Percentiles rank a stretch among this genome's conserved stretches.
Evolutionary conservation across 768 basidiomycete genomes (phyloP).

Genomic region (Pholiota molesta): DNA sequence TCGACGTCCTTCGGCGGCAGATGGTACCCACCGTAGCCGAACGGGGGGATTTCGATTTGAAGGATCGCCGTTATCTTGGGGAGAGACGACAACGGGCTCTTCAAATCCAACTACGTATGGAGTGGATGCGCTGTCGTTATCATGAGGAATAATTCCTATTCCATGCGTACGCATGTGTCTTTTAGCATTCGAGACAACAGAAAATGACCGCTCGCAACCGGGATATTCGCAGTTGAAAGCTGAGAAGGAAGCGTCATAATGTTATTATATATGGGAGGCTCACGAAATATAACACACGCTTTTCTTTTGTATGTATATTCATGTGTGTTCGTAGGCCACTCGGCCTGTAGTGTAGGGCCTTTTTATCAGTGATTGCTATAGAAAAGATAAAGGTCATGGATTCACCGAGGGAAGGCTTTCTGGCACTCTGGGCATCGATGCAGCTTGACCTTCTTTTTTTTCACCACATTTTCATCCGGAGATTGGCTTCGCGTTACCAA

Average conservation of each 20-base stretch:
- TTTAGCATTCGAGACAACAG: constrained; percentile 67
- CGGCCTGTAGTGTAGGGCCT: constrained; percentile 23
- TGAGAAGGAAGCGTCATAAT: constrained; percentile 3
- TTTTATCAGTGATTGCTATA: background rate
- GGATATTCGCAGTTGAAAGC: constrained; percentile 48
- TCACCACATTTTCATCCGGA: constrained; percentile 22
- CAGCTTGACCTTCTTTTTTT: constrained; percentile 37
- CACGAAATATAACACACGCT: constrained; percentile 26
- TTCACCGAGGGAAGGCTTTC: constrained; percentile 36
- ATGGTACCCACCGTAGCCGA: constrained; percentile 14
- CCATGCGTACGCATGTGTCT: constrained; percentile 68
- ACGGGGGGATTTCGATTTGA: constrained; percentile 6
- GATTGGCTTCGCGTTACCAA: constrained; percentile 17
- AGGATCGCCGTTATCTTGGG: background rate
- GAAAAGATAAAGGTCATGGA: background rate
- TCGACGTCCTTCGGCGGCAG: background rate
- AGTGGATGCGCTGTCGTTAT: constrained; percentile 13
- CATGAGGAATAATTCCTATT: constrained; percentile 34
- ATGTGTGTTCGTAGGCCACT: constrained; percentile 37
- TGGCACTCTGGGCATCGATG: constrained; percentile 35
- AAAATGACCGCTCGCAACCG: constrained; percentile 57
- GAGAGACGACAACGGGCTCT: constrained; percentile 25
- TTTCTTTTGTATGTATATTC: constrained; percentile 38
- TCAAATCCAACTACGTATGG: constrained; percentile 34
- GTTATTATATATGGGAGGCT: background rate